phyloP scores from a whole-genome alignment of 2,329 filamentous ascomycete species.

The Diaporthe destruens region DNA sequence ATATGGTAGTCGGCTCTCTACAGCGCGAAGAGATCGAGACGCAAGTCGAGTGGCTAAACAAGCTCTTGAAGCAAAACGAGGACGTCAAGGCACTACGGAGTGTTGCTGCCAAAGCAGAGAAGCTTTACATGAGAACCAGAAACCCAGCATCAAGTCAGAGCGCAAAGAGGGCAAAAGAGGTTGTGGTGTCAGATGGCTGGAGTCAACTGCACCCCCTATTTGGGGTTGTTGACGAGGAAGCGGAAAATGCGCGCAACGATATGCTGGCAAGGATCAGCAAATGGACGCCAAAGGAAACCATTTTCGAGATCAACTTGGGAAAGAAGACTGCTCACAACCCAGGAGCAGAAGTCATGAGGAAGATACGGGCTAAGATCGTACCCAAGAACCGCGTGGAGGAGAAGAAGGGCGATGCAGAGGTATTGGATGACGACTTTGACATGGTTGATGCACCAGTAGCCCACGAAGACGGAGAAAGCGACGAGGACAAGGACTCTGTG shows the following conservation, averaged over 20 bases:
- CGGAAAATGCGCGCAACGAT: slow-evolving; percentile 80
- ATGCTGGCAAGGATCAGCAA: slow-evolving; percentile 92
- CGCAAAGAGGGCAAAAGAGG: slow-evolving; percentile 85
- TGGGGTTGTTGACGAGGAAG: slow-evolving; percentile 72
- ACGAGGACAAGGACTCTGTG: slow-evolving; percentile 52
- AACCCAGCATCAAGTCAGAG: slow-evolving; percentile 92
- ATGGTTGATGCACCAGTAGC: slow-evolving; percentile 49
- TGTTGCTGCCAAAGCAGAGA: slow-evolving; percentile 90
- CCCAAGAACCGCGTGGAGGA: slow-evolving; percentile 63
- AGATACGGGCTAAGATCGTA: slow-evolving; percentile 76
- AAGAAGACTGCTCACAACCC: slow-evolving; percentile 72
- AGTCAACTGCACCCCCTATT: slow-evolving; percentile 85
- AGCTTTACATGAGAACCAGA: slow-evolving; percentile 89
- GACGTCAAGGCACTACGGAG: slow-evolving; percentile 79
- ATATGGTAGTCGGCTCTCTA: slow-evolving; percentile 85
- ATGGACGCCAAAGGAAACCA: slow-evolving; percentile 90
- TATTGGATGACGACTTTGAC: slow-evolving; percentile 50
- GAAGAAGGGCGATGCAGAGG: slow-evolving; percentile 52
- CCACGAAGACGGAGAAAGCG: slow-evolving; percentile 44
- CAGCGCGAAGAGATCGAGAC: slow-evolving; percentile 79
- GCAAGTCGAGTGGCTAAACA: slow-evolving; percentile 85
- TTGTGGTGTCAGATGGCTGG: slow-evolving; percentile 79
- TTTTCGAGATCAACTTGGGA: slow-evolving; percentile 91
- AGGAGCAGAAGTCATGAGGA: slow-evolving; percentile 81
- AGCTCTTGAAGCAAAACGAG: slow-evolving; percentile 78